Evolutionary conservation across 306 rosid species (phyloP).

Genomic region (Pachyrhizus erosus): DNA sequence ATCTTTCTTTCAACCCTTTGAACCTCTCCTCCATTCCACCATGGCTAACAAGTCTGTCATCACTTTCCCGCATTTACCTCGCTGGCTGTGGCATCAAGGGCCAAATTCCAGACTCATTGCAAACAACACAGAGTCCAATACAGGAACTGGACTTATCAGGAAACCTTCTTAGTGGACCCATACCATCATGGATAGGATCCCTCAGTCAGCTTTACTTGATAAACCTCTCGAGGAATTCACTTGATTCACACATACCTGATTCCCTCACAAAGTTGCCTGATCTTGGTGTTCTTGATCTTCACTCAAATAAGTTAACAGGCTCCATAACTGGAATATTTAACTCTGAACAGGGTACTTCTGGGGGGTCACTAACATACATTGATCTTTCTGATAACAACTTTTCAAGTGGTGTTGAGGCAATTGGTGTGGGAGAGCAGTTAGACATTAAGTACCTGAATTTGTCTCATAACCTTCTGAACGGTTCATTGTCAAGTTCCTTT

Average conservation of each 20-base stretch:
- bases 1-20: conserved; percentile 67
- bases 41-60: conserved; percentile 56
- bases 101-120: conserved; percentile 51
- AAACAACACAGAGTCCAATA: conserved; percentile 44
- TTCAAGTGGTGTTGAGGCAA: conserved; percentile 58
- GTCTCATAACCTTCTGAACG: conserved; percentile 64
- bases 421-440: conserved; percentile 48
- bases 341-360: conserved; percentile 39
- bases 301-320: conserved; percentile 71
- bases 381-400: conserved; percentile 76
- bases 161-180: conserved; percentile 64
- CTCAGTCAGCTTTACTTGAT: conserved; percentile 57
- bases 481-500: conserved; percentile 53
- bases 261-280: conserved; percentile 53
- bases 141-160: conserved; percentile 74
- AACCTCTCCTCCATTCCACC: conserved; percentile 57
- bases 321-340: conserved; percentile 50
- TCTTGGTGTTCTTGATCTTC: conserved; percentile 70
- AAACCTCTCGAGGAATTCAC: conserved; percentile 72
- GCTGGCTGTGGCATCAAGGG: conserved; percentile 72
- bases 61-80: conserved; percentile 54
- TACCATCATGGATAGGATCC: conserved; percentile 69
- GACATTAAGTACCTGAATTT: conserved; percentile 64
- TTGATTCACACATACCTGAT: conserved; percentile 60
- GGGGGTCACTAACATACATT: conserved; percentile 51